Conservation (phyloP, 495 filamentous ascomycete species). For the Trichoderma orchidacearum region DNA sequence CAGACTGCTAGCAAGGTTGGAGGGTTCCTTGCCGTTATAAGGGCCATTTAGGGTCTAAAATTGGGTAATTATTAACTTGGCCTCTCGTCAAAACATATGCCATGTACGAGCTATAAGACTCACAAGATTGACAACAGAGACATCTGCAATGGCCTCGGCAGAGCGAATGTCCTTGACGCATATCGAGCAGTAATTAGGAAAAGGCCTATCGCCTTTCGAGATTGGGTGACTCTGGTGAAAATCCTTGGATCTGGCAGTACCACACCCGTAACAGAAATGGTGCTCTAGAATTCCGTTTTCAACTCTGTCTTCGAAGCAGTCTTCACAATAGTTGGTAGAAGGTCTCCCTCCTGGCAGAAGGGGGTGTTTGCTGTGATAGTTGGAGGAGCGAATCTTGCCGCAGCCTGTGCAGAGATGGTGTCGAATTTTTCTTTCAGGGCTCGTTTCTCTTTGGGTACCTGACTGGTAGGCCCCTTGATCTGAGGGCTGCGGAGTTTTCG, state of each 20-base stretch:
- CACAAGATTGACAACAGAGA: background rate
- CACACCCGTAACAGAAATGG: constrained; percentile 18
- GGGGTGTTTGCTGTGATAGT: constrained; percentile 3
- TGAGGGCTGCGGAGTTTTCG: background rate
- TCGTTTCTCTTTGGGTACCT: background rate
- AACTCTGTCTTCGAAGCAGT: background rate
- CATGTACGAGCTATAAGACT: background rate
- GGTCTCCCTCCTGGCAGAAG: background rate
- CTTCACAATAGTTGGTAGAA: background rate
- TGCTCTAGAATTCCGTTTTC: background rate
- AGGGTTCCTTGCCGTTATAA: background rate
- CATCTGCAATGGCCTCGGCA: constrained; percentile 1
- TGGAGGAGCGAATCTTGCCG: background rate
- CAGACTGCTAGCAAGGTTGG: background rate
- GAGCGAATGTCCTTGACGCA: constrained; percentile 13
- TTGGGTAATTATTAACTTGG: background rate
- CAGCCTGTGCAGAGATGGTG: constrained; percentile 2
- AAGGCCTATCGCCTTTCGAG: constrained; percentile 8
- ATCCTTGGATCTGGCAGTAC: constrained; percentile 10
- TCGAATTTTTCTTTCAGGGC: background rate
- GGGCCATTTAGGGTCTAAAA: background rate
- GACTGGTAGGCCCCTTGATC: background rate
- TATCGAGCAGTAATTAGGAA: constrained; percentile 13
- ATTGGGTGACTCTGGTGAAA: constrained; percentile 15
- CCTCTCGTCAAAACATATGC: background rate